A percentile compares a stretch with the other conserved stretches of the same genome.
Evolutionary conservation across 495 filamentous ascomycete species (phyloP).

Genomic region (Halenospora varia): DNA sequence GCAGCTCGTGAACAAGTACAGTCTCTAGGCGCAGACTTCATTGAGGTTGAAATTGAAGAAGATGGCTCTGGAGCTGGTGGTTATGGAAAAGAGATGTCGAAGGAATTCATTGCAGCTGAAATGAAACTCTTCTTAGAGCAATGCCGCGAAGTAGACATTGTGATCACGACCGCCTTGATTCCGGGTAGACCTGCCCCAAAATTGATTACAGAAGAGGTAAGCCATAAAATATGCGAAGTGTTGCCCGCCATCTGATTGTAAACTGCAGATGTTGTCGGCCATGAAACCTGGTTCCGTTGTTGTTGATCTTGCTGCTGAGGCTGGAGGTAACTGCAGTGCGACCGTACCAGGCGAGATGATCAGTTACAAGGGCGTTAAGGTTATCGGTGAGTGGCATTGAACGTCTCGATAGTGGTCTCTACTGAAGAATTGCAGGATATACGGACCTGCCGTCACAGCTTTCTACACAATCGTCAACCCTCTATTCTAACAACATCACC

Average conservation of each 20-base stretch:
- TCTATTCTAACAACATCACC: constrained; percentile 85
- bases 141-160: constrained; percentile 78
- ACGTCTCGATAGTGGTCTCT: neutral
- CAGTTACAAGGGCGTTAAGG: constrained; percentile 68
- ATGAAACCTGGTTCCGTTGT: constrained; percentile 82
- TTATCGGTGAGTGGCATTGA: constrained; percentile 56
- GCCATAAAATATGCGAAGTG: constrained; percentile 1
- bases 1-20: constrained; percentile 80
- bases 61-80: constrained; percentile 78
- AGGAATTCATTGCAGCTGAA: constrained; percentile 82
- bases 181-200: constrained; percentile 72
- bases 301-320: constrained; percentile 77
- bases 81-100: constrained; percentile 85
- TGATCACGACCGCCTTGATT: constrained; percentile 80
- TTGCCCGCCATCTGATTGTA: constrained; percentile 9
- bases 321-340: constrained; percentile 75
- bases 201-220: constrained; percentile 62
- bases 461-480: constrained; percentile 74
- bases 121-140: constrained; percentile 85
- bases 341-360: constrained; percentile 65
- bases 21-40: constrained; percentile 77
- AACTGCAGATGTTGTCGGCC: constrained; percentile 56
- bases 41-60: constrained; percentile 80
- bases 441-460: constrained; percentile 77
- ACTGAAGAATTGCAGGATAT: constrained; percentile 49